These are phyloP conservation scores for Boletus insuetus DNA, from an alignment of 768 basidiomycete species.

Conservation along the genomic window DNA sequence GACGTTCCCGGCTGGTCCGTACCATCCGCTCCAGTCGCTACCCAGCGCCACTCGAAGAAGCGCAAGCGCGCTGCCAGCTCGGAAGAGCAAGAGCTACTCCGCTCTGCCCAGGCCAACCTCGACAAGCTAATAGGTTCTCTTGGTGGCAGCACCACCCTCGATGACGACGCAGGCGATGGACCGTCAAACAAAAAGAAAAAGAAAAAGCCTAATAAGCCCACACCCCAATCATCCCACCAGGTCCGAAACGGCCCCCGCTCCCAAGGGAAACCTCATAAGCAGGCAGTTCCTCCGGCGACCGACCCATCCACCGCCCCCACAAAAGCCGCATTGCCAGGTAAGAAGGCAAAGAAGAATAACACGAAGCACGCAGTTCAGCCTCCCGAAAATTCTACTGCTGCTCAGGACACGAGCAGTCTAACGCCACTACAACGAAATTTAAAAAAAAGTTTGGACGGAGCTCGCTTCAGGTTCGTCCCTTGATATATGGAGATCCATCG, in stretches of 20 bases:
- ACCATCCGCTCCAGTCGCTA: slow-evolving; percentile 39
- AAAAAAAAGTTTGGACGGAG: slow-evolving; percentile 79
- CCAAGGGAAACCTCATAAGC: neutral
- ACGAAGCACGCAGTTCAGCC: slow-evolving; percentile 18
- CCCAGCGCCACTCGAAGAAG: slow-evolving; percentile 35
- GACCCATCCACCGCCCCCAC: slow-evolving; percentile 10
- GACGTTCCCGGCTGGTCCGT: slow-evolving; percentile 71
- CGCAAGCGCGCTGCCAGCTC: slow-evolving; percentile 51
- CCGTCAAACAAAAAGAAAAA: slow-evolving; percentile 22
- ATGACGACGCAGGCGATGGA: slow-evolving; percentile 21
- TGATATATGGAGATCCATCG: neutral
- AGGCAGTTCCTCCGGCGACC: neutral
- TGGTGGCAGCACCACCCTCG: slow-evolving; percentile 17
- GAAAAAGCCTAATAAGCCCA: neutral
- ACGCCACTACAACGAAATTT: slow-evolving; percentile 76
- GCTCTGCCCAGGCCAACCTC: slow-evolving; percentile 47
- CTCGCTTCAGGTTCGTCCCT: slow-evolving; percentile 69
- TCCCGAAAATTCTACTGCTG: slow-evolving; percentile 11
- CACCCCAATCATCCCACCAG: slow-evolving; percentile 3
- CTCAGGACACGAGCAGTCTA: slow-evolving; percentile 34
- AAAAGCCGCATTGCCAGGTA: slow-evolving; percentile 5
- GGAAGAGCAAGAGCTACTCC: slow-evolving; percentile 37
- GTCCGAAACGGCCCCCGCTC: neutral
- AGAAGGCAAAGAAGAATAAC: slow-evolving; percentile 20
- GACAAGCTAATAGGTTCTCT: slow-evolving; percentile 60